These are phyloP conservation scores for Yamadazyma membranifaciens DNA, from an alignment of 1,139 yeast genomes.

Conservation along the genomic window DNA sequence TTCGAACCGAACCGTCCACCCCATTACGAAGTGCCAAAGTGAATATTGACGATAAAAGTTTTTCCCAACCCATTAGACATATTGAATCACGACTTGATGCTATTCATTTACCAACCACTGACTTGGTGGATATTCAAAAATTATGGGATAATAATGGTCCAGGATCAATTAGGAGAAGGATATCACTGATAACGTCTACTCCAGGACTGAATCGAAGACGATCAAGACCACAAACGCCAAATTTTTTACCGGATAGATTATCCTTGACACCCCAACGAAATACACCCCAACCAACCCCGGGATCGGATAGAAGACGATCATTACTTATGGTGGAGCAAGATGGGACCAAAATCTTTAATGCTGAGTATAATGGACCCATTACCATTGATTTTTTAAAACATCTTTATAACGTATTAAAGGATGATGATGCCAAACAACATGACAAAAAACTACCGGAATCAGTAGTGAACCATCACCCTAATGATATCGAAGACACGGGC, in stretches of 20 bases:
- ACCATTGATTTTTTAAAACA: slow-evolving; percentile 38
- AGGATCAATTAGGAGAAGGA: slow-evolving; percentile 3
- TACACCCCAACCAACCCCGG: slow-evolving; percentile 1
- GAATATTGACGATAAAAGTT: slow-evolving; percentile 2
- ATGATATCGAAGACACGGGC: background rate
- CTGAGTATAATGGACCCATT: slow-evolving; percentile 38
- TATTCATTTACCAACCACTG: slow-evolving; percentile 6
- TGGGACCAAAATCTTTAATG: slow-evolving; percentile 27
- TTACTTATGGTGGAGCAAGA: slow-evolving; percentile 26
- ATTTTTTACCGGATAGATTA: slow-evolving; percentile 1
- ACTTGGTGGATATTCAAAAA: slow-evolving; percentile 3
- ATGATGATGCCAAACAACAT: slow-evolving; percentile 13
- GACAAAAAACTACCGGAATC: background rate
- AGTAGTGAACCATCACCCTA: background rate
- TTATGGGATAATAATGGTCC: slow-evolving; percentile 5
- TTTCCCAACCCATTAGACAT: slow-evolving; percentile 5
- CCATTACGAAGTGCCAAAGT: slow-evolving; percentile 18
- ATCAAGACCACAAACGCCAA: slow-evolving; percentile 3
- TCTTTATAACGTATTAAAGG: slow-evolving; percentile 32
- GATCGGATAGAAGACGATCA: slow-evolving; percentile 27
- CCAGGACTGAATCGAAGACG: slow-evolving; percentile 5
- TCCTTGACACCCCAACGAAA: slow-evolving; percentile 2
- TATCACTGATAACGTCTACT: slow-evolving; percentile 9
- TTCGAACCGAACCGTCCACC: slow-evolving; percentile 1
- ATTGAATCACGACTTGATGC: background rate